Base-by-base conservation (phyloP, 495 filamentous ascomycete species). In the Lophiotrema nucula region DNA sequence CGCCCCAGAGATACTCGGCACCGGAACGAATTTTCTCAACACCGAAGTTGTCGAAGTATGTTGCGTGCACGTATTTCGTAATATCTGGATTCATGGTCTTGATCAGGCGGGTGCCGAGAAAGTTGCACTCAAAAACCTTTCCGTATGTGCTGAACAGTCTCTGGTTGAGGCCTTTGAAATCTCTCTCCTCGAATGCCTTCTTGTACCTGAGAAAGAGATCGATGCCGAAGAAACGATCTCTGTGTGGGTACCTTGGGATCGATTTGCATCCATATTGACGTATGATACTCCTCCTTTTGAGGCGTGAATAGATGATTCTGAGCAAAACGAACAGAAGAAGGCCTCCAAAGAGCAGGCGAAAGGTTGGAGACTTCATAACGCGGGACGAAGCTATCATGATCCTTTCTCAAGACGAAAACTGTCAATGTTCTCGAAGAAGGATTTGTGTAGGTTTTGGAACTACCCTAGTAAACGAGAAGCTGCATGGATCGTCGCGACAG, bases 31-130 rank as follows among this genome's bases (percentile, higher is more conserved):
- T 44, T 8, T 44, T 44, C 41, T 44, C 41, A 15, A 44, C 41
- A 19, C 41, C 41, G 19, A 44, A 44, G 12, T 44, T 8, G 41
- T 44, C 19, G 18, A 44, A 44, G 18, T 44, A 18, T 8, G 41
- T 44, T 13, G 41, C 41, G 41, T 44, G 41, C 18, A 44, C 41
- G 19, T 19, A 44, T 22, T 44, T 44, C 41, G 41, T 44, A 8
- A 44, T 44, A 8, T 44, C 13, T 11, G 41, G 41, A 44, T 44
- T 18, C 19, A 44, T 44, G 12, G 41, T 44, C 19, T 44, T 44
- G 41, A 44, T 44, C 10, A 44, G 10, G 13, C 10, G 8, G 18
- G 41, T 18, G 8, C 41, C 41, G 10, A 44, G 19, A 8, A 44
- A 10, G 12, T 44, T 44, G 8, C 10, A 8, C 41, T 22, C 19